A percentile compares a stretch with the other conserved stretches of the same genome.
These are phyloP conservation scores for Phytophthora meadii DNA, from an alignment of 352 stramenopile species.

Conservation along the genomic window DNA sequence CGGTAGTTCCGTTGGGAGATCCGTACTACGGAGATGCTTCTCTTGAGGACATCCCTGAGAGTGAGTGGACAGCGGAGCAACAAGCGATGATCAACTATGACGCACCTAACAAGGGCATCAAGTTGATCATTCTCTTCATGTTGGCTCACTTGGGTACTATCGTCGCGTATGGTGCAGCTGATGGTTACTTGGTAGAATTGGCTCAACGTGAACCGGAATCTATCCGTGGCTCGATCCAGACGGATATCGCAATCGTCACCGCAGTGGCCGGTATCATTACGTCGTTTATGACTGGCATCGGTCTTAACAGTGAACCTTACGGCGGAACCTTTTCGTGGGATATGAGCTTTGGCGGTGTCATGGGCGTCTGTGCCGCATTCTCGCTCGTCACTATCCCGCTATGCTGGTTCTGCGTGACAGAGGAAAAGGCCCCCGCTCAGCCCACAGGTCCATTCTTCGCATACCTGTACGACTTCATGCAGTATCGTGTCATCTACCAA, in stretches of 20 bases:
- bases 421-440: slow-evolving; percentile 29
- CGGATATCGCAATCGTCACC: slow-evolving; percentile 37
- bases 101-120: slow-evolving; percentile 37
- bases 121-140: slow-evolving; percentile 57
- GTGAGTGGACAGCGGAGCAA: slow-evolving; percentile 33
- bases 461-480: slow-evolving; percentile 47
- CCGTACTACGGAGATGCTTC: slow-evolving; percentile 49
- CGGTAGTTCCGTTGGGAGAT: slow-evolving; percentile 40
- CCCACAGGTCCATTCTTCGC: slow-evolving; percentile 20
- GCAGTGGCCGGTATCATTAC: slow-evolving; percentile 35
- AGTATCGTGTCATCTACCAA: slow-evolving; percentile 46
- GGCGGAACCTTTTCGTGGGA: slow-evolving; percentile 49
- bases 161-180: slow-evolving; percentile 45
- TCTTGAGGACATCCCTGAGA: slow-evolving; percentile 27
- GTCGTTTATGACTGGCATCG: slow-evolving; percentile 50
- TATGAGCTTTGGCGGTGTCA: slow-evolving; percentile 49
- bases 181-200: slow-evolving; percentile 52
- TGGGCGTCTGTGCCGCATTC: slow-evolving; percentile 39
- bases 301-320: slow-evolving; percentile 49
- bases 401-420: slow-evolving; percentile 48
- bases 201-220: slow-evolving; percentile 51
- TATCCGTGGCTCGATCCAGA: slow-evolving; percentile 49
- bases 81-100: slow-evolving; percentile 42
- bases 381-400: slow-evolving; percentile 38
- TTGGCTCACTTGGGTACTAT: slow-evolving; percentile 53